Percentiles rank a stretch among this genome's conserved stretches.
phyloP scores from a whole-genome alignment of 805 yeast genomes.

The Blastobotrys terrestris region DNA sequence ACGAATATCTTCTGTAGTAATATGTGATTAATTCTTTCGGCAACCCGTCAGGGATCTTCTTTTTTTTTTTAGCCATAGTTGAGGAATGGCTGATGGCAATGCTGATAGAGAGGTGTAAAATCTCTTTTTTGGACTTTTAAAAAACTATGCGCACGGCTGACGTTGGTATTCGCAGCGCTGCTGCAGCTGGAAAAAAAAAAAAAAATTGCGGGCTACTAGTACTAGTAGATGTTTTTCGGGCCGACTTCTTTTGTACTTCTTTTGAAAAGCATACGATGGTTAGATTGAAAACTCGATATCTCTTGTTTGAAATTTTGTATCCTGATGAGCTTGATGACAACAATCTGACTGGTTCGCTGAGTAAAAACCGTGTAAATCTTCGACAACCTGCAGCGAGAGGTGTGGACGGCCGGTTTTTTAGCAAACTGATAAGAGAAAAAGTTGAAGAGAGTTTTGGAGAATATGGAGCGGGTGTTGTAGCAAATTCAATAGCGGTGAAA shows the following conservation, averaged over 20 bases:
- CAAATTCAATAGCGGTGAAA: constrained; percentile 56
- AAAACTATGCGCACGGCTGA: neutral
- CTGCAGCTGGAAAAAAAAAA: neutral
- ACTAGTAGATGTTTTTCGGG: neutral
- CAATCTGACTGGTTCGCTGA: neutral
- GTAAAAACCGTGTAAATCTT: constrained; percentile 7
- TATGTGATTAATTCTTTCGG: constrained; percentile 9
- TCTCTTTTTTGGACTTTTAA: no score
- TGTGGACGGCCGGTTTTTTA: constrained; percentile 45
- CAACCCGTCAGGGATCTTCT: neutral
- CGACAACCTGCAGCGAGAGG: constrained; percentile 23
- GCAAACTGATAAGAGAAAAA: constrained; percentile 48
- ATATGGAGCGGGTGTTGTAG: constrained; percentile 60
- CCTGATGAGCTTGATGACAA: constrained; percentile 40
- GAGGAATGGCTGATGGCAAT: no score
- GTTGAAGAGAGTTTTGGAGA: constrained; percentile 72
- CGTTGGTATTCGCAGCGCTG: neutral
- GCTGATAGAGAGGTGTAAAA: no score
- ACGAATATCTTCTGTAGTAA: constrained; percentile 40
- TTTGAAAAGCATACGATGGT: constrained; percentile 51
- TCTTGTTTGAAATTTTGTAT: constrained; percentile 70
- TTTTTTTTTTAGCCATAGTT: neutral
- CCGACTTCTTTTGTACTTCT: neutral
- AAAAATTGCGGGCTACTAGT: neutral
- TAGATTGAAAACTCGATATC: constrained; percentile 76